phyloP scores from a whole-genome alignment of 768 basidiomycete genomes.

The Mycena amicta region DNA sequence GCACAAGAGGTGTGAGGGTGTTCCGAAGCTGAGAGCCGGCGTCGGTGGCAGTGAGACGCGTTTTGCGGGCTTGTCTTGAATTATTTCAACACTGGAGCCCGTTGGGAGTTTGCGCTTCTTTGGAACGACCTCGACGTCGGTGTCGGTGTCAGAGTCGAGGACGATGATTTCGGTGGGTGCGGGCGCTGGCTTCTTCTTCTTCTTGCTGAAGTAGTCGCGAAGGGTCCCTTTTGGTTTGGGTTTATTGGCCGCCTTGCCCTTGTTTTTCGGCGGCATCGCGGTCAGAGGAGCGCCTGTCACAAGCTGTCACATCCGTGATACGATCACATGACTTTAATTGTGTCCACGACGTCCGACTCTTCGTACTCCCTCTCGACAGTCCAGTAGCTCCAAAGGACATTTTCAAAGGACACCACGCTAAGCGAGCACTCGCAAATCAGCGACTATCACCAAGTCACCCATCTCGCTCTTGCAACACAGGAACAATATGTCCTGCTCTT shows the following conservation, averaged over 20 bases:
- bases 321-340: constrained; percentile 5
- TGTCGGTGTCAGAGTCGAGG: constrained; percentile 66
- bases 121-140: constrained; percentile 13
- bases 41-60: constrained; percentile 7
- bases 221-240: constrained; percentile 4
- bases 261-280: constrained; percentile 17
- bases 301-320: neutral
- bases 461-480: neutral
- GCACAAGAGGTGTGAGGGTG: constrained; percentile 8
- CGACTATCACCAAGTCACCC: too few species aligned
- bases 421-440: too few species aligned
- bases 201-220: constrained; percentile 14
- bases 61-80: constrained; percentile 7
- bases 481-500: neutral
- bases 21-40: constrained; percentile 12
- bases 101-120: constrained; percentile 26
- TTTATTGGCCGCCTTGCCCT: neutral
- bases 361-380: too few species aligned
- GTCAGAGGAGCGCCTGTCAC: neutral
- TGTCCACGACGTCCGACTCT: too few species aligned
- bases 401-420: too few species aligned
- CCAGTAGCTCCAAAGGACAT: too few species aligned
- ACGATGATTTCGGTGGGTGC: constrained; percentile 50
- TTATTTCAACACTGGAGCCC: constrained; percentile 29
- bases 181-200: neutral